Conservation (phyloP, 768 basidiomycete genomes). For the Obba rivulosa region DNA sequence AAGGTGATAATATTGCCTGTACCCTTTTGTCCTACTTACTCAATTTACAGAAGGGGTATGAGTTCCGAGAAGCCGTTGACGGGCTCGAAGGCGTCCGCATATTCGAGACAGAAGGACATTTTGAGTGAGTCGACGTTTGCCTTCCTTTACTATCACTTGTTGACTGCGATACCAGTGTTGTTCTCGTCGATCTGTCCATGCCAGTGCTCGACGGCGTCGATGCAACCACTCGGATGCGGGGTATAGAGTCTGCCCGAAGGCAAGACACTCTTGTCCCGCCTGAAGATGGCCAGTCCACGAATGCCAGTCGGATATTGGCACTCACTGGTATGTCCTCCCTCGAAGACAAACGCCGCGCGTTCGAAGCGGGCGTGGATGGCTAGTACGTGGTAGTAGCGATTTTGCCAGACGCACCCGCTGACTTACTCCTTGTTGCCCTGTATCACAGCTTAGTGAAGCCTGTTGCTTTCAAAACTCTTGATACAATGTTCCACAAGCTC, state of each 20-base stretch:
- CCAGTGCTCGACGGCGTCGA: constrained; percentile 87
- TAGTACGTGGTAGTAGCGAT: no score
- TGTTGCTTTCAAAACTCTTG: constrained; percentile 87
- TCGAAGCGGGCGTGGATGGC: constrained; percentile 91
- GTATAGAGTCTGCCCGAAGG: constrained; percentile 50
- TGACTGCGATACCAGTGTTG: constrained; percentile 47
- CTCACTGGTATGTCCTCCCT: constrained; percentile 91
- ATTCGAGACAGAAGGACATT: constrained; percentile 69
- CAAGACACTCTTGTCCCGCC: constrained; percentile 16
- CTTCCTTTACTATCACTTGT: constrained; percentile 1
- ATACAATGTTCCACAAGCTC: constrained; percentile 75
- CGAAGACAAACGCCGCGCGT: constrained; percentile 88
- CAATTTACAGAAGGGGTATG: constrained; percentile 47
- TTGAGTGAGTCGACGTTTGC: constrained; percentile 59
- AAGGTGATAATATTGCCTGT: constrained; percentile 31
- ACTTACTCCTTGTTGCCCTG: no score
- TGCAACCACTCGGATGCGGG: constrained; percentile 79
- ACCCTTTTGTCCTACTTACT: not conserved
- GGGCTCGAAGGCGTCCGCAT: constrained; percentile 79
- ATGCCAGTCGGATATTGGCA: constrained; percentile 63
- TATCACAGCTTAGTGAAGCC: constrained; percentile 82
- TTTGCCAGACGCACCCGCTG: no score
- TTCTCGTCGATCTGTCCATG: constrained; percentile 90
- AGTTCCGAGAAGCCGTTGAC: constrained; percentile 75
- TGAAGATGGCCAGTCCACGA: not conserved